Percentiles rank a stretch among this genome's conserved stretches.
phyloP scores from a whole-genome alignment of 1,284 basidiomycete species.

The Stygiomarasmius scandens region DNA sequence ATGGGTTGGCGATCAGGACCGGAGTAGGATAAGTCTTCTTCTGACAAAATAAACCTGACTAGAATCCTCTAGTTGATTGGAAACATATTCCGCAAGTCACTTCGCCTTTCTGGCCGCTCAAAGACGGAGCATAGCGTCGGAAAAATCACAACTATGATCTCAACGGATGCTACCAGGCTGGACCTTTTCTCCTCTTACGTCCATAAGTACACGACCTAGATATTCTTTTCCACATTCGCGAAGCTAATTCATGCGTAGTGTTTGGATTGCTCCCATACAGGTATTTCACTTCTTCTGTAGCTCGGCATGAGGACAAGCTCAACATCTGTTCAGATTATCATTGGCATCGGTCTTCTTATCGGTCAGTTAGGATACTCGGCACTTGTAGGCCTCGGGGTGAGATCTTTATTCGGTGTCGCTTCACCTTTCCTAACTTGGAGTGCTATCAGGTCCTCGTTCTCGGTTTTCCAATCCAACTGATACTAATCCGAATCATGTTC shows the following conservation, averaged over 20 bases:
- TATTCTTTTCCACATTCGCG: neutral
- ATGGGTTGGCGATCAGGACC: constrained; percentile 36
- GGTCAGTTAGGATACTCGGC: constrained; percentile 52
- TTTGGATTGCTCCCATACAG: constrained; percentile 46
- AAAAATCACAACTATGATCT: constrained; percentile 56
- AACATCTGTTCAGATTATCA: constrained; percentile 34
- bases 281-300: too few species aligned
- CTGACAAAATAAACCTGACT: constrained; percentile 14
- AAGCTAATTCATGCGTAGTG: constrained; percentile 23
- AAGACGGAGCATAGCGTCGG: constrained; percentile 49
- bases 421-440: neutral
- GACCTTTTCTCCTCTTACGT: constrained; percentile 37
- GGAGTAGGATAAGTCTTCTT: constrained; percentile 28
- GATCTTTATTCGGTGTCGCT: constrained; percentile 16
- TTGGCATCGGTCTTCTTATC: constrained; percentile 54
- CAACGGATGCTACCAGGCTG: constrained; percentile 44
- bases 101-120: constrained; percentile 55
- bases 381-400: constrained; percentile 56
- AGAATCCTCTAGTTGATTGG: constrained; percentile 45
- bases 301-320: too few species aligned
- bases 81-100: constrained; percentile 57
- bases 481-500: constrained; percentile 56
- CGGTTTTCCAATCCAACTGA: constrained; percentile 51
- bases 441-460: constrained; percentile 40
- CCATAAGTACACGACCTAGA: constrained; percentile 35